Base-by-base conservation (phyloP, 2,329 filamentous ascomycete species). In the Trichoderma guizhouense region DNA sequence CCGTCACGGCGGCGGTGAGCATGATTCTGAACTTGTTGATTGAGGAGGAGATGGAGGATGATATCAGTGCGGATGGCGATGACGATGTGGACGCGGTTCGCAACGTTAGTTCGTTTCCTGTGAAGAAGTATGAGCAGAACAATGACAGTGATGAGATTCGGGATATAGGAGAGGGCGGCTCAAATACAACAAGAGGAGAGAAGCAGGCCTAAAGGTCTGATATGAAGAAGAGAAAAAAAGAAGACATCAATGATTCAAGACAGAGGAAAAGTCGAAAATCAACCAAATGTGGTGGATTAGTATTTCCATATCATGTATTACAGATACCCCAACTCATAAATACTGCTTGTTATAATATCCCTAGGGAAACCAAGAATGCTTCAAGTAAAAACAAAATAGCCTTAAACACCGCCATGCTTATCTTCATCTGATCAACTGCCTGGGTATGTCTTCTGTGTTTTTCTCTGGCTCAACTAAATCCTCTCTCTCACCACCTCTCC, bases 21-120 rank as follows among this genome's bases (percentile, higher is more conserved):
- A 85, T 96, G 78, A 80, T 93, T 26, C 84, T 97, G 64, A 97
- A 97, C 79, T 80, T 96, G 64, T 75, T 89, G 0, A 82, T 97
- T 18, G 88, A 90, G 0, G 91, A 93, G 77, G 94, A 97, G 81
- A 82, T 91, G n/a, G 93, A 93, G 76, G 91, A 93, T 11, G 77
- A 78, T 6, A 76, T 81, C 24, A 39, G 34, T 68, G 65, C 65
- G 4, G 66, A 69, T 9, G 66, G n/a, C 5, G 78, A 80, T 18
- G 77, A 73, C 36, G 60, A 39, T 32, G 6, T 72, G 43, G 6
- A 73, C 70, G 47, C 74, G 12, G 36, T 72, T 21, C 47, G 62
- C 6, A 63, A 70, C 26, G 65, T 64, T 8, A 73, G 18, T 7
- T 15, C 74, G 26, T 66, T 74, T n/a, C 65, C 72, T 1, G 72